Evolutionary conservation across 257 asterid species (phyloP).

Genomic region (Coffea eugenioides): DNA sequence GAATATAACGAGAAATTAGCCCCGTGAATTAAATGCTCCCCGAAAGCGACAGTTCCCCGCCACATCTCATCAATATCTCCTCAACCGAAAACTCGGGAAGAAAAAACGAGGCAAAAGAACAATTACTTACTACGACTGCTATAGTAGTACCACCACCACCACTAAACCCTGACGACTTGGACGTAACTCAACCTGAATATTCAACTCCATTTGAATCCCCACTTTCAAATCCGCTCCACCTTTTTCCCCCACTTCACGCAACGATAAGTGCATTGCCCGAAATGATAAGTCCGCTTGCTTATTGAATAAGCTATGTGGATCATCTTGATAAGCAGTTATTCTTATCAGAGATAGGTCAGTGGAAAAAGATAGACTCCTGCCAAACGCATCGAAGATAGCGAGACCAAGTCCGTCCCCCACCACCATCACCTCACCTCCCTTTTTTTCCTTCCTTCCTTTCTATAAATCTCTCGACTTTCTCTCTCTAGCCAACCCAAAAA

Average conservation of each 20-base stretch:
- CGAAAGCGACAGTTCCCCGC: conserved; percentile 22
- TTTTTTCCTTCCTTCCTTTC: conserved; percentile 22
- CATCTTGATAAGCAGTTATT: accelerated
- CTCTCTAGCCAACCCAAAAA: background rate
- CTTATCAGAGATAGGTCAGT: conserved; percentile 61
- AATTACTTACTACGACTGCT: background rate
- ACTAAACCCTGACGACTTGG: background rate
- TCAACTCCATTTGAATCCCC: conserved; percentile 65
- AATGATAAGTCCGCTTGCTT: background rate
- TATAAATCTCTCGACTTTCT: conserved; percentile 2
- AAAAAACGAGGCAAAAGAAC: background rate
- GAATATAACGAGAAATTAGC: conserved; percentile 17
- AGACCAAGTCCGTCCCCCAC: conserved; percentile 82
- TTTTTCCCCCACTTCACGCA: conserved; percentile 57
- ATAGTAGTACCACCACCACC: too few relatives aligned
- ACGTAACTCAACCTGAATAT: conserved; percentile 67
- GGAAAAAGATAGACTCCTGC: conserved; percentile 67
- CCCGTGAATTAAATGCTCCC: conserved; percentile 17
- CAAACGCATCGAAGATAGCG: conserved; percentile 96
- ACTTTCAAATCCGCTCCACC: conserved; percentile 77
- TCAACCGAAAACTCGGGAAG: background rate
- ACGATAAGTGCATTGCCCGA: conserved; percentile 2
- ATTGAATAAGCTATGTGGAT: background rate
- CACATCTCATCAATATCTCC: background rate
- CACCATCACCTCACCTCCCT: conserved; percentile 34